A percentile compares a stretch with the other conserved stretches of the same genome.
Evolutionary conservation across 2,329 filamentous ascomycete genomes (phyloP).

Genomic region (Arthrinium phaeospermum): DNA sequence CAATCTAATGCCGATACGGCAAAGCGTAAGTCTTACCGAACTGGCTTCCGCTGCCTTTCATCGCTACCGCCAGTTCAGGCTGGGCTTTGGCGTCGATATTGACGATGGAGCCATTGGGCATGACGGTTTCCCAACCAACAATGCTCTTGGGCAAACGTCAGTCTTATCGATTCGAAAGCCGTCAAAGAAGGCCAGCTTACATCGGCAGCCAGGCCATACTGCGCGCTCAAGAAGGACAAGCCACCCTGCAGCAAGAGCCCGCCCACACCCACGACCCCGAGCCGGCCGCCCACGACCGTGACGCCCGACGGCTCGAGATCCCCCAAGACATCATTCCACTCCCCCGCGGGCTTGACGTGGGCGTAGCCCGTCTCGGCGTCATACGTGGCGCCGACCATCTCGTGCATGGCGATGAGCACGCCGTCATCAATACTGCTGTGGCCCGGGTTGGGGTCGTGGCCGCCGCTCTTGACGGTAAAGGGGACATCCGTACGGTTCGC

Average conservation of each 20-base stretch:
- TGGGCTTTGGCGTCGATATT: slow-evolving; percentile 34
- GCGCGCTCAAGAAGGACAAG: slow-evolving; percentile 36
- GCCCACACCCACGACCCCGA: slow-evolving; percentile 37
- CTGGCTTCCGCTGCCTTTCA: slow-evolving; percentile 37
- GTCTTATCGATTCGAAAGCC: neutral
- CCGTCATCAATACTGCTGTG: slow-evolving; percentile 43
- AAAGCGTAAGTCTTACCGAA: slow-evolving; percentile 31
- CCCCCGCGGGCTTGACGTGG: slow-evolving; percentile 44
- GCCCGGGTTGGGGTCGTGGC: slow-evolving; percentile 44
- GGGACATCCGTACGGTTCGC: slow-evolving; percentile 37
- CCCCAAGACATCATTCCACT: slow-evolving; percentile 46
- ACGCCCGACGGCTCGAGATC: slow-evolving; percentile 41
- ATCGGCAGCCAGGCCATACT: slow-evolving; percentile 37
- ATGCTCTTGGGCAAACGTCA: slow-evolving; percentile 25
- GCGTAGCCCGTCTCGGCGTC: slow-evolving; percentile 41
- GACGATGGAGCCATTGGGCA: slow-evolving; percentile 33
- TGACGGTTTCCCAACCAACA: slow-evolving; percentile 35
- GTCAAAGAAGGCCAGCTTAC: slow-evolving; percentile 25
- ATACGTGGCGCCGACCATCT: slow-evolving; percentile 42
- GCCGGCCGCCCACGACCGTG: slow-evolving; percentile 39
- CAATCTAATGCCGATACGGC: neutral
- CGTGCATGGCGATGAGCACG: slow-evolving; percentile 43
- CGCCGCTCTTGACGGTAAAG: slow-evolving; percentile 46
- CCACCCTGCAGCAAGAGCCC: slow-evolving; percentile 37
- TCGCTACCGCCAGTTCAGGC: slow-evolving; percentile 34